These are phyloP conservation scores for Paramecium pentaurelia DNA, from an alignment of 73 alveolate species.

Conservation along the genomic window DNA sequence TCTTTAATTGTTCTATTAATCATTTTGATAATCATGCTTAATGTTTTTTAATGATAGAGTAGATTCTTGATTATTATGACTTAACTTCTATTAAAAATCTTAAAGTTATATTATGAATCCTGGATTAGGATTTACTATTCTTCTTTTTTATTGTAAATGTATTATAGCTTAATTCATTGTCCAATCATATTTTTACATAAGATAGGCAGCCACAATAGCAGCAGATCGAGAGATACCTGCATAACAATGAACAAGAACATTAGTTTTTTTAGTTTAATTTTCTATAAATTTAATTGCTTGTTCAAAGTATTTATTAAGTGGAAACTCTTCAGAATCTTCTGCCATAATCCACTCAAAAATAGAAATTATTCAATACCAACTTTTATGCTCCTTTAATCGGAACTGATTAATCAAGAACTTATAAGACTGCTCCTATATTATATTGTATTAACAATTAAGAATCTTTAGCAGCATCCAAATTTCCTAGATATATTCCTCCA, in stretches of 20 bases:
- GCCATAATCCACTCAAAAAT: conserved; percentile 5
- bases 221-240: conserved; percentile 28
- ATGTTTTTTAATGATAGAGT: background rate
- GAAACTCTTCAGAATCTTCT: conserved; percentile 6
- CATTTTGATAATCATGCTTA: background rate
- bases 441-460: background rate
- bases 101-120: background rate
- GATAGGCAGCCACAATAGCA: conserved; percentile 1
- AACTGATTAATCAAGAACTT: conserved; percentile 7
- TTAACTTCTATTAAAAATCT: background rate
- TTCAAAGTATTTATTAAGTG: background rate
- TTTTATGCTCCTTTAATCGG: background rate
- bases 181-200: conserved; percentile 8
- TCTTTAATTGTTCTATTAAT: background rate
- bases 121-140: background rate
- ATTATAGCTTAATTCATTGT: background rate
- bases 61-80: background rate
- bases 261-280: background rate
- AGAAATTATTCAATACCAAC: background rate
- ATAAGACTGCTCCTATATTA: conserved; percentile 26
- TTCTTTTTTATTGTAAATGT: background rate
- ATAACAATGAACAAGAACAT: conserved; percentile 17
- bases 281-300: background rate
- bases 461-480: conserved; percentile 26
- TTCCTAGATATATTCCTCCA: conserved; percentile 7